Evolutionary conservation across 805 yeast species (phyloP), one percentile per base, ranked within the genome.

Genomic region (Wickerhamiella spandovensis): DNA sequence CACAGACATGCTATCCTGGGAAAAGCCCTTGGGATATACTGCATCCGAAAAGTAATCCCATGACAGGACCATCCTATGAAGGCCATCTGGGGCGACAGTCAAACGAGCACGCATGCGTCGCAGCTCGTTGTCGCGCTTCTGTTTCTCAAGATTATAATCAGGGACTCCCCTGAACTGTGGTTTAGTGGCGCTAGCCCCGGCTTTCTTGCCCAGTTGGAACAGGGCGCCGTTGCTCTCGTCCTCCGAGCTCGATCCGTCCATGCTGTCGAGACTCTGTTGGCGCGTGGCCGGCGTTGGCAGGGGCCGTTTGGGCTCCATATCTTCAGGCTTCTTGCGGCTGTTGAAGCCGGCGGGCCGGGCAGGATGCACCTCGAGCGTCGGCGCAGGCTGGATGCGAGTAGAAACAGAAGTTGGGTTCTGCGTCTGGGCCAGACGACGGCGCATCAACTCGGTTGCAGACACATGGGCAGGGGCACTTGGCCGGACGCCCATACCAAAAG

Each of bases 101-200:
- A 90, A 69, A 56, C 97, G 74, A 55, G 75, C 70, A 56, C 94
- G 76, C 89, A 87, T 85, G 49, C 80, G 69, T 53, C 82, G 82
- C 61, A 83, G 89, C 39, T 81, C 90, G 35, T 69, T 64, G 57
- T 77, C 78, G 47, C 7, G 32, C 12, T 3, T 4, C 12, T 28
- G 15, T 9, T 28, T 28, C 12, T 28, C 32, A 3, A 28, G 32
- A n/a, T n/a, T n/a, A n/a, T n/a, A n/a, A n/a, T n/a, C n/a, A n/a
- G n/a, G n/a, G n/a, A n/a, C n/a, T n/a, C n/a, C n/a, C n/a, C n/a
- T n/a, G n/a, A n/a, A n/a, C n/a, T n/a, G n/a, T n/a, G n/a, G n/a
- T n/a, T n/a, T n/a, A n/a, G n/a, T n/a, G n/a, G n/a, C n/a, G n/a
- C n/a, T n/a, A n/a, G n/a, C n/a, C n/a, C 48, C 20, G 28, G 39